A percentile compares a stretch with the other conserved stretches of the same genome.
phyloP scores from a whole-genome alignment of 495 filamentous ascomycete species.

The Aspergillus hancockii region DNA sequence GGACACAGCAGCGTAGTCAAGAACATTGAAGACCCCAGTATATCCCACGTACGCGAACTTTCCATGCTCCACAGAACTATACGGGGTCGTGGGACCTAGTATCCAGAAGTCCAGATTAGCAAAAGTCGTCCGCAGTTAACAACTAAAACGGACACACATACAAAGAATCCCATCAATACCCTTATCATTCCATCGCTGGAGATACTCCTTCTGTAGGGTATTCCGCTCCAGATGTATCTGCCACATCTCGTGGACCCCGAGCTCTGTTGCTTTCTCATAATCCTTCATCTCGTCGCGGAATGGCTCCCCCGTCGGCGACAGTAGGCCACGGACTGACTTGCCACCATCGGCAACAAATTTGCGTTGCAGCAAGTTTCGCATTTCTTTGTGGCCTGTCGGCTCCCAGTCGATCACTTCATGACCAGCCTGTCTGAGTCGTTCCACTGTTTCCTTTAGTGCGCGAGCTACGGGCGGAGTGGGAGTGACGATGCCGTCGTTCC shows the following conservation, averaged over 20 bases:
- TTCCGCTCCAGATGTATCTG: slow-evolving; percentile 39
- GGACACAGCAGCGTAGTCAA: slow-evolving; percentile 22
- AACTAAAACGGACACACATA: slow-evolving; percentile 8
- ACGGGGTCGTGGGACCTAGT: slow-evolving; percentile 16
- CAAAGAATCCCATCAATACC: slow-evolving; percentile 15
- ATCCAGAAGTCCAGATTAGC: not conserved
- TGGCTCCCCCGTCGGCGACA: slow-evolving; percentile 46
- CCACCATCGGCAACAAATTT: slow-evolving; percentile 49
- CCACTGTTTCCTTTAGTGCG: slow-evolving; percentile 50
- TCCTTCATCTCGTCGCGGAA: slow-evolving; percentile 47
- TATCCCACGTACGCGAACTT: slow-evolving; percentile 20
- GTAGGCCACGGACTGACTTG: slow-evolving; percentile 42
- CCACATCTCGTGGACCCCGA: slow-evolving; percentile 33
- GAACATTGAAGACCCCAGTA: slow-evolving; percentile 22
- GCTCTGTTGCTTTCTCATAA: slow-evolving; percentile 32
- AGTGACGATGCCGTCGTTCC: slow-evolving; percentile 61
- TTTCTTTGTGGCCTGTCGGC: slow-evolving; percentile 30
- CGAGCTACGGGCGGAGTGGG: slow-evolving; percentile 65
- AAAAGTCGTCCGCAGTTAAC: not conserved
- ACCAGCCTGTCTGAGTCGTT: slow-evolving; percentile 38
- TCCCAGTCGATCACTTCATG: slow-evolving; percentile 19
- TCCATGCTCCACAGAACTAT: slow-evolving; percentile 20
- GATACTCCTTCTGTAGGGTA: slow-evolving; percentile 44
- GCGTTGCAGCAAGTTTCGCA: slow-evolving; percentile 45
- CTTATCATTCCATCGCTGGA: slow-evolving; percentile 42